Evolutionary conservation across 495 filamentous ascomycete species (phyloP), one percentile per base, ranked within the genome.

Genomic region (Podospora fimiseda): DNA sequence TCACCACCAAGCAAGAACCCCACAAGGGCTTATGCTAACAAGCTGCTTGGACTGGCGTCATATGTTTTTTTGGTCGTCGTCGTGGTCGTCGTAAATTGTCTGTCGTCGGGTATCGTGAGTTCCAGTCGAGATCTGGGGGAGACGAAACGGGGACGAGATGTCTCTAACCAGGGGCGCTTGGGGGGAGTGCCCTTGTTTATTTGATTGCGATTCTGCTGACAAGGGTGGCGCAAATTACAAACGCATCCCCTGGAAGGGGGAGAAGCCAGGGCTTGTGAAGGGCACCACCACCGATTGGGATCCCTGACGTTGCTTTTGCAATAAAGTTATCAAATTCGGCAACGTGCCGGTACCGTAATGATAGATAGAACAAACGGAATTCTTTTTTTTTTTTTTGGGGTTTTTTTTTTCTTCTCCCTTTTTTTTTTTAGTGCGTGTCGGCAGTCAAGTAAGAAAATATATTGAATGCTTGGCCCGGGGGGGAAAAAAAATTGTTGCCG

Each of bases 151-250:
- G 52, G 57, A 52, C 49, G 21, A 42, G 43, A 46, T 57, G 58
- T 50, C 45, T 51, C 43, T 57, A 39, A 33, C 39, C 42, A 27
- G 50, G 39, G 33, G 22, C 23, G 40, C 36, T 50, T 57, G 58
- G 54, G 59, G n/a, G 50, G 27, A 52, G 18, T 38, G 55, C 51
- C 60, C 62, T 67, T 63, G 66, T 67, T 67, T 67, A 69, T 69
- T 69, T 69, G 64, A 67, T 67, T 67, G 66, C 58, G 64, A 67
- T 69, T 67, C 64, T 58, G 53, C 49, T 43, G 60, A 62, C 62
- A 52, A 30, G 62, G 64, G 66, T 55, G 57, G 47, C 57, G 64
- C 60, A 67, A 67, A 67, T 69, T 64, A 60, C 62, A 60, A 65
- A 67, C 64, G 62, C 64, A 58, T 64, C 63, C 63, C 61, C 63